Conservation (phyloP, 495 filamentous ascomycete genomes). For the Podospora pseudoanserina region DNA sequence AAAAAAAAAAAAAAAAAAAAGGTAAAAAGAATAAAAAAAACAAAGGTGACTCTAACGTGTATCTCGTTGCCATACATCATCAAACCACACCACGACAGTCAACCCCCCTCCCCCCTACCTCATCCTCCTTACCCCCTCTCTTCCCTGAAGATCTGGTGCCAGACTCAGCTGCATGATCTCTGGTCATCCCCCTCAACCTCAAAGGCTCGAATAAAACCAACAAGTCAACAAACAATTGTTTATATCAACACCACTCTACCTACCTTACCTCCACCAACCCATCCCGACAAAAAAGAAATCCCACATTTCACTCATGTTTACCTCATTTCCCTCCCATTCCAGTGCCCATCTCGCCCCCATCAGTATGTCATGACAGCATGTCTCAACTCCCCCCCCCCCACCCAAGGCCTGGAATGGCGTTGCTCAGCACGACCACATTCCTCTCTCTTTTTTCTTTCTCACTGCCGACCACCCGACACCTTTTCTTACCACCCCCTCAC, state of each 20-base stretch:
- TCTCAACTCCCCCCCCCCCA: background rate
- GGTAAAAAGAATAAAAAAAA: too few species aligned
- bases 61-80: too few species aligned
- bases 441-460: background rate
- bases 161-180: background rate
- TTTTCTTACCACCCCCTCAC: background rate
- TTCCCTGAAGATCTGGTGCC: background rate
- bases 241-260: background rate
- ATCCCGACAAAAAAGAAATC: background rate
- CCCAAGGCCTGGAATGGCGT: background rate
- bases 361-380: background rate
- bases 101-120: too few species aligned
- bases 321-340: background rate
- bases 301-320: background rate
- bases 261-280: too few species aligned
- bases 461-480: background rate
- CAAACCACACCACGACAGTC: too few species aligned
- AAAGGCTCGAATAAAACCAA: background rate
- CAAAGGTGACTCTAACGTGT: too few species aligned
- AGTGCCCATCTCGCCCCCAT: background rate
- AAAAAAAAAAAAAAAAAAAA: too few species aligned
- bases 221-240: background rate
- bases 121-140: background rate
- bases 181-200: background rate
- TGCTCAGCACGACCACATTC: constrained; percentile 11